phyloP scores from a whole-genome alignment of 1,284 basidiomycete genomes.

The Agaricales sp. region DNA sequence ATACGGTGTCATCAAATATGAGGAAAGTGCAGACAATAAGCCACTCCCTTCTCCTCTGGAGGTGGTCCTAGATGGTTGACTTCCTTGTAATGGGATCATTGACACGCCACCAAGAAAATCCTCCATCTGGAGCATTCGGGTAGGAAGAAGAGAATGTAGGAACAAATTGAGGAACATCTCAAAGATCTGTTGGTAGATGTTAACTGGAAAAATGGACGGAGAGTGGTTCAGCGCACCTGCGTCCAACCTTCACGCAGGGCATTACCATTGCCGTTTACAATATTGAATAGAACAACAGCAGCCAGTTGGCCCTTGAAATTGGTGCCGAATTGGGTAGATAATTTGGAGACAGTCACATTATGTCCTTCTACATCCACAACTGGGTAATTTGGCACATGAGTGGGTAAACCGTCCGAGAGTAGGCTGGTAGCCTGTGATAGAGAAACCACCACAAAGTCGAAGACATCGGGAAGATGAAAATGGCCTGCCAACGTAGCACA shows the following conservation, averaged over 20 bases:
- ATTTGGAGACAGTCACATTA: conserved; percentile 79
- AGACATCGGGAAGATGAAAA: conserved; percentile 88
- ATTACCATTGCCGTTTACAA: conserved; percentile 95
- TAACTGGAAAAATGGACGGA: conserved; percentile 11
- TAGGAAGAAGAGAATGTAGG: conserved; percentile 84
- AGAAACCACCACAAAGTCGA: conserved; percentile 92
- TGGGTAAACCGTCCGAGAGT: conserved; percentile 62
- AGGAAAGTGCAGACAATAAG: conserved; percentile 87
- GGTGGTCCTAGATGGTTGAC: conserved; percentile 54
- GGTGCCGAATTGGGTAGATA: conserved; percentile 91
- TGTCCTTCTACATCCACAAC: conserved; percentile 91
- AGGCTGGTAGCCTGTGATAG: conserved; percentile 84
- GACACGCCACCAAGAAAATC: conserved; percentile 89
- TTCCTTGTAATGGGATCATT: conserved; percentile 79
- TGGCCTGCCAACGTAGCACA: conserved; percentile 89
- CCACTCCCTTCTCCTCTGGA: conserved; percentile 76
- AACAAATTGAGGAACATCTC: conserved; percentile 98
- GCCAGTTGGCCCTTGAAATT: conserved; percentile 96
- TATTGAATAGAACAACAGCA: conserved; percentile 95
- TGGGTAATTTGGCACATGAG: conserved; percentile 78
- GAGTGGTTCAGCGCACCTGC: conserved; percentile 41
- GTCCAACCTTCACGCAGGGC: conserved; percentile 92
- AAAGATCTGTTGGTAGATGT: conserved; percentile 57
- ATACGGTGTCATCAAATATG: conserved; percentile 96
- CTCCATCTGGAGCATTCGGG: conserved; percentile 89